Percentiles rank a stretch among this genome's conserved stretches.
Conservation (phyloP, 225 moss, liverwort and hornwort species). For the Ulota crispa region DNA sequence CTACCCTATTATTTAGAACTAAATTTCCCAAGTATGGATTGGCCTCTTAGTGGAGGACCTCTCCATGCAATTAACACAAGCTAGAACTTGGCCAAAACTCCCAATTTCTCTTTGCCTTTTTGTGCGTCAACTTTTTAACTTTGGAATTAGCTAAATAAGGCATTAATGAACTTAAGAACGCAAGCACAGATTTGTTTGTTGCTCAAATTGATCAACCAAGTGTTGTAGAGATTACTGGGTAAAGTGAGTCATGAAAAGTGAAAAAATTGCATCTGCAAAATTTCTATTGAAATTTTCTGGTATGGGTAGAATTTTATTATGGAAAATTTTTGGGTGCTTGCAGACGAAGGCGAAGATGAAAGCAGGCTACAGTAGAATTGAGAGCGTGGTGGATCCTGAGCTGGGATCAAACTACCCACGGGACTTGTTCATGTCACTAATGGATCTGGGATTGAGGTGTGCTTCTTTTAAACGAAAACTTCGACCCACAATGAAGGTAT, state of each 20-base stretch:
- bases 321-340: background rate
- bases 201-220: background rate
- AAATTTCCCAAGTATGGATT: no score
- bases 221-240: background rate
- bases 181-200: background rate
- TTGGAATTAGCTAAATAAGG: no score
- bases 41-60: no score
- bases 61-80: no score
- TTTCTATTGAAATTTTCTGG: background rate
- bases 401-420: slow-evolving; percentile 40
- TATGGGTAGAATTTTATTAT: no score
- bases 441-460: slow-evolving; percentile 45
- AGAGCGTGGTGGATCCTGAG: slow-evolving; percentile 41
- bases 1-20: no score
- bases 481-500: slow-evolving; percentile 56
- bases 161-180: background rate
- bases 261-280: background rate
- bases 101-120: no score
- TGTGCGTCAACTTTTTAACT: no score
- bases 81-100: no score
- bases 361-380: slow-evolving; percentile 18
- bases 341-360: slow-evolving; percentile 46
- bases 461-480: slow-evolving; percentile 32
- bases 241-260: background rate
- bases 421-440: slow-evolving; percentile 26